phyloP scores from a whole-genome alignment of 164 flowering plant genomes.

The Brasenia schreberi region DNA sequence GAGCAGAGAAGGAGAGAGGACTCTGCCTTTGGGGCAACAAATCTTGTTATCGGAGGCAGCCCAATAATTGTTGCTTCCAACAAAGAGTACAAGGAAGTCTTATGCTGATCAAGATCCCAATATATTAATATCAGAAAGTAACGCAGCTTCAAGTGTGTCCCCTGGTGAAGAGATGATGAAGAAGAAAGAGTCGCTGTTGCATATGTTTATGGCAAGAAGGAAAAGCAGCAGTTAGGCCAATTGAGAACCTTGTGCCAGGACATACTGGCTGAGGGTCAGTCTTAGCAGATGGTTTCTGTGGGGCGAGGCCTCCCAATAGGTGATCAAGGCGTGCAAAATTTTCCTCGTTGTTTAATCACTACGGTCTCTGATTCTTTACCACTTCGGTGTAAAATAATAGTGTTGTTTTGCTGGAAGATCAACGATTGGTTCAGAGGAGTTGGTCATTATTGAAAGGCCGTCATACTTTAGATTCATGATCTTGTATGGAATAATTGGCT shows the following conservation, averaged over 20 bases:
- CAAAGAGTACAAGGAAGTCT: neutral
- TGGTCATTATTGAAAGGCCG: neutral
- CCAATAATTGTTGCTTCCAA: conserved; percentile 27
- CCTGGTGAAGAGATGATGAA: conserved; percentile 41
- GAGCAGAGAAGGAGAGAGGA: conserved; percentile 60
- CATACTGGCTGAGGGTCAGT: too few relatives aligned
- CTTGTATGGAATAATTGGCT: neutral
- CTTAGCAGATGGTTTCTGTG: too few relatives aligned
- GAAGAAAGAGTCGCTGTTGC: conserved; percentile 60
- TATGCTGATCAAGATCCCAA: conserved; percentile 15
- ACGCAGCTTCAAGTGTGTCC: conserved; percentile 14
- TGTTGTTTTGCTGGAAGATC: neutral
- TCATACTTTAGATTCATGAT: neutral
- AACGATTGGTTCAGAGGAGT: neutral
- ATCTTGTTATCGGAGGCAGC: conserved; percentile 19
- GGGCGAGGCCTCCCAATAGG: neutral
- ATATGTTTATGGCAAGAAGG: conserved; percentile 49
- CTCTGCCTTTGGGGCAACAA: conserved; percentile 18
- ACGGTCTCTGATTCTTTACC: neutral
- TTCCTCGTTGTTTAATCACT: neutral
- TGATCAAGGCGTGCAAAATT: neutral
- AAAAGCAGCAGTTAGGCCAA: conserved; percentile 8
- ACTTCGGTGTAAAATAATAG: neutral
- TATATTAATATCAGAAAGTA: conserved; percentile 6
- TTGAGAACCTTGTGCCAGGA: too few relatives aligned